Percentiles rank a stretch among this genome's conserved stretches.
Evolutionary conservation across 495 filamentous ascomycete genomes (phyloP).

Genomic region (Penicillium steckii): DNA sequence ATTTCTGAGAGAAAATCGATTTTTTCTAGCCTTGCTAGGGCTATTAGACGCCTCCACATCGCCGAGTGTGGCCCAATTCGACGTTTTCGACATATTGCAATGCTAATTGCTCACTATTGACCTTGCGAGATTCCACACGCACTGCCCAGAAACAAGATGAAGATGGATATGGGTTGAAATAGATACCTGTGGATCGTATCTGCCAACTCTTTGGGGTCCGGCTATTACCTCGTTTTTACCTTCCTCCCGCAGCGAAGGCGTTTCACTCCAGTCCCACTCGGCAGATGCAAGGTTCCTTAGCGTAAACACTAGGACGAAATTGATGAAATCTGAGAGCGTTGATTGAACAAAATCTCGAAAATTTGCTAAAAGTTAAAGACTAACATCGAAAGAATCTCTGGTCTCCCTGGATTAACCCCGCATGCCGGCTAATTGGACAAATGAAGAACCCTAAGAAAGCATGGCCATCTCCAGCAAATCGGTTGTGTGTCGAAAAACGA

Average conservation of each 20-base stretch:
- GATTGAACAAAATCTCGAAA: background rate
- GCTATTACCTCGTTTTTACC: slow-evolving; percentile 15
- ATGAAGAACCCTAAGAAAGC: background rate
- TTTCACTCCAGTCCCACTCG: background rate
- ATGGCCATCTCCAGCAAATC: slow-evolving; percentile 2
- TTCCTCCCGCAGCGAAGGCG: slow-evolving; percentile 6
- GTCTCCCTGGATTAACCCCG: background rate
- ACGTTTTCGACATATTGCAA: slow-evolving; percentile 7
- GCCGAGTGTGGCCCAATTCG: background rate
- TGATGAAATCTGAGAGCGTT: background rate
- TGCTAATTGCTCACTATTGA: background rate
- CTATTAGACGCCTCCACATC: background rate
- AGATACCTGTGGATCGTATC: background rate
- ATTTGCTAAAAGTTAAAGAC: background rate
- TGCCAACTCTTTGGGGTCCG: background rate
- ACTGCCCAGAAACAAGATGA: too few species aligned
- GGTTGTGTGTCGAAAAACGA: background rate
- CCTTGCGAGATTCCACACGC: too few species aligned
- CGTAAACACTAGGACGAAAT: slow-evolving; percentile 1
- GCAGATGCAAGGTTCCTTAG: slow-evolving; percentile 5
- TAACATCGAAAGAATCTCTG: background rate
- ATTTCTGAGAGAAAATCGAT: slow-evolving; percentile 1
- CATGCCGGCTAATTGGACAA: slow-evolving; percentile 5
- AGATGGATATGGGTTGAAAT: too few species aligned
- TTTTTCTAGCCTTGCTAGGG: background rate